phyloP scores from a whole-genome alignment of 176 grass and related monocot genomes.

The Cocos nucifera region DNA sequence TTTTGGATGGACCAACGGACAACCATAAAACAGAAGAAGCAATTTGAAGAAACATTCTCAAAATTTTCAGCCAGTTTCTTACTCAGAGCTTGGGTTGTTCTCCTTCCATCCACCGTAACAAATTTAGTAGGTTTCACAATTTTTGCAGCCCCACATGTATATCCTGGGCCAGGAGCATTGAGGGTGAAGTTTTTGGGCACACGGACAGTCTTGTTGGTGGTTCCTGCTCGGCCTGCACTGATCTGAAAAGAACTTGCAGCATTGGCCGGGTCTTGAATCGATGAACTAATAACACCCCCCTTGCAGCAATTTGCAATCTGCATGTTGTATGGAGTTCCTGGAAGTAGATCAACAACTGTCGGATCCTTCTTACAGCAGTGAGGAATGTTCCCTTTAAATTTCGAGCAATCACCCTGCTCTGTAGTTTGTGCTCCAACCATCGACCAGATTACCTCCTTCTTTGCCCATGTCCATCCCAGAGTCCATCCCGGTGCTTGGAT shows the following conservation, averaged over 20 bases:
- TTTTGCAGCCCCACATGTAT: slow-evolving; percentile 46
- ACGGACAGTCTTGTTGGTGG: slow-evolving; percentile 60
- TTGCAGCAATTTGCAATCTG: slow-evolving; percentile 66
- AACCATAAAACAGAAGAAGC: too few relatives aligned
- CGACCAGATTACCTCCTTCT: slow-evolving; percentile 73
- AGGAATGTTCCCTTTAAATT: slow-evolving; percentile 50
- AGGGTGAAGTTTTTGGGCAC: slow-evolving; percentile 44
- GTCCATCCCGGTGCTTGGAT: slow-evolving; percentile 74
- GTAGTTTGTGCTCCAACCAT: slow-evolving; percentile 47
- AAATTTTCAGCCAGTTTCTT: slow-evolving; percentile 7
- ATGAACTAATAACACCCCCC: slow-evolving; percentile 61
- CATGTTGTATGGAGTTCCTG: slow-evolving; percentile 32
- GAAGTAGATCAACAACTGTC: slow-evolving; percentile 13
- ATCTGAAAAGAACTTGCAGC: slow-evolving; percentile 53
- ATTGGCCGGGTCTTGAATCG: slow-evolving; percentile 49
- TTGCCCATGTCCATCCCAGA: slow-evolving; percentile 64
- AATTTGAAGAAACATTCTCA: too few relatives aligned
- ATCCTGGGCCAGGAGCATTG: slow-evolving; percentile 49
- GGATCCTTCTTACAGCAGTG: slow-evolving; percentile 64
- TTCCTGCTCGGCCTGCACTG: slow-evolving; percentile 54
- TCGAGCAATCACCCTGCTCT: slow-evolving; percentile 74
- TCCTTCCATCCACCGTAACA: slow-evolving; percentile 45
- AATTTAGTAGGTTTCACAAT: slow-evolving; percentile 45
- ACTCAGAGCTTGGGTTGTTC: slow-evolving; percentile 63
- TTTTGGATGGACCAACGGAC: too few relatives aligned